Evolutionary conservation across 106 monocot genomes (phyloP), one percentile per base, ranked within the genome.

Genomic region (Phalaenopsis aphrodite): DNA sequence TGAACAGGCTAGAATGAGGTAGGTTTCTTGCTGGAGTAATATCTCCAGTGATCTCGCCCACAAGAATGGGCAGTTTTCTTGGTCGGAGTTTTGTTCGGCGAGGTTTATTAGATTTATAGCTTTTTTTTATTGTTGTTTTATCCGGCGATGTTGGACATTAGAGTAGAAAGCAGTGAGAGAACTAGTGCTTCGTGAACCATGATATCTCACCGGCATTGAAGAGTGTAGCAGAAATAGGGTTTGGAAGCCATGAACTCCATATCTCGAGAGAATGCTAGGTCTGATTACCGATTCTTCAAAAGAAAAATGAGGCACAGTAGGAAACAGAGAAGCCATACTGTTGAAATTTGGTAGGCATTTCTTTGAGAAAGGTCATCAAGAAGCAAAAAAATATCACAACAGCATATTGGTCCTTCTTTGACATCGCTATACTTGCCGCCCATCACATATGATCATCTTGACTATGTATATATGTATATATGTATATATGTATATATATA

Each of bases 21-120:
- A 88, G 3, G 83, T 81, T 37, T 87, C 87, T 67, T 87, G 81
- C 78, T 87, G 83, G 47, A 91, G 79, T 71, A 95, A 64, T 46
- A 85, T 95, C 84, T 95, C 95, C 5, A 92, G 95, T 12, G 95
- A 95, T 57, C 83, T 89, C 42, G 92, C 95, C 92, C 90, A 95
- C 36, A 90, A 85, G 83, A 95, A 95, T 5, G 92, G 92, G 37
- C 95, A 95, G 21, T 84, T 88, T 24, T 95, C 95, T 17, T 74
- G 86, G 2, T 79, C 64, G 42, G 84, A 80, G 36, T 65, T 77
- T 36, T 64, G 67, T 23, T 84, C 78, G 48, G 66, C 19, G 75
- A 57, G 65, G 48, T 83, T 81, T 56, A 48, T 65, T 30, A 75
- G 61, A 16, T 52, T 61, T 0, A 72, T 71, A 48, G 79, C 23